A percentile compares a stretch with the other conserved stretches of the same genome.
Evolutionary conservation across 768 basidiomycete species (phyloP).

Genomic region (Russula emetica): DNA sequence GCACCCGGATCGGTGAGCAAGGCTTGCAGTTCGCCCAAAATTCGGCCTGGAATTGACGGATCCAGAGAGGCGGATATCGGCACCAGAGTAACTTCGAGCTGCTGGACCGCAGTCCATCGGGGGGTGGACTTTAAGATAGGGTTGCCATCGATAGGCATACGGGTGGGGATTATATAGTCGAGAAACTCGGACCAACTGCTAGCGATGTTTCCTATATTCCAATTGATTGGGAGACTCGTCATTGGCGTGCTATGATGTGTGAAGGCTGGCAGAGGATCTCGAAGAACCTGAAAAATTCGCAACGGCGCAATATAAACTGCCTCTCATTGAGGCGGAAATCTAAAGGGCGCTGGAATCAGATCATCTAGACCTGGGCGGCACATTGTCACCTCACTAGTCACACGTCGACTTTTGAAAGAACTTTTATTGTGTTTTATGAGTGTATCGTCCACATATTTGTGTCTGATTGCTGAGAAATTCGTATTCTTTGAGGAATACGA

Average conservation of each 20-base stretch:
- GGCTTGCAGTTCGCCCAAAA: conserved; percentile 3
- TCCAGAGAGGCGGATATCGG: conserved; percentile 14
- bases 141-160: conserved; percentile 11
- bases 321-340: neutral
- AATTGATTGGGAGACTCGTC: conserved; percentile 3
- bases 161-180: conserved; percentile 8
- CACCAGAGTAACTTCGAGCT: neutral
- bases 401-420: neutral
- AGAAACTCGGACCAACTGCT: conserved; percentile 15
- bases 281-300: neutral
- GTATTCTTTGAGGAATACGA: neutral
- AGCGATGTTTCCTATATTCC: conserved; percentile 16
- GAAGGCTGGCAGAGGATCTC: neutral
- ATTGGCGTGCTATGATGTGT: neutral
- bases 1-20: conserved; percentile 12
- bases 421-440: neutral
- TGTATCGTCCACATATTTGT: neutral
- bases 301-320: neutral
- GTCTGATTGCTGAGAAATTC: neutral
- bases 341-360: neutral
- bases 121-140: neutral
- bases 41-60: conserved; percentile 8
- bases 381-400: neutral
- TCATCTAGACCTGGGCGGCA: conserved; percentile 3
- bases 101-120: conserved; percentile 19